Evolutionary conservation across 257 asterid species (phyloP), one percentile per base, ranked within the genome.

Genomic region (Nicotiana paniculata): DNA sequence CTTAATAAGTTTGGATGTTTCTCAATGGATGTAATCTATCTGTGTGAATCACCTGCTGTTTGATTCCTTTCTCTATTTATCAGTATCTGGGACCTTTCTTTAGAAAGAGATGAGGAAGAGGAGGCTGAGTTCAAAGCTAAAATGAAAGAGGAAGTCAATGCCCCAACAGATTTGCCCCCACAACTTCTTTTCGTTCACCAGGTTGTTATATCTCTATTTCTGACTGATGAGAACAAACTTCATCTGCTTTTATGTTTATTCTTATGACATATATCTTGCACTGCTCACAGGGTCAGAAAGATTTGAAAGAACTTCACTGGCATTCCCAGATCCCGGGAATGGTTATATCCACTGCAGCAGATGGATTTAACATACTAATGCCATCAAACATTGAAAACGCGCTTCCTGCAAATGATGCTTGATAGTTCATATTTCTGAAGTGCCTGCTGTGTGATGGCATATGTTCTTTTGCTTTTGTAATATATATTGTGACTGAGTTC

Each of bases 101-200:
- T 93, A 6, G 99, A 96, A 88, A 92, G 97, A 83, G 99, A 96
- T 26, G 97, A 93, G 80, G 98, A 94, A 87, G 99, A 96, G 86
- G 99, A 96, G 83, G 93, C 92, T 0, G 99, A 96, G 84, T 96
- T 94, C 89, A 92, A 85, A 85, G 87, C 97, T 1, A 87, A 87
- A 87, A 91, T 91, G n/a, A 86, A 89, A 28, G 97, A 91, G 83
- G 86, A 87, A 87, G 96, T 91, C 33, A 89, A 94, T 62, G 93
- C 97, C 81, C 99, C 99, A 18, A 21, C 90, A 28, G 98, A 96
- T 86, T 86, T 94, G 86, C 99, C 99, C 1, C 98, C 98, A 26
- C 98, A 96, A 74, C 97, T 96, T 59, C 95, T 94, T 79, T 96
- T 94, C 75, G 98, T 94, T 86, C 99, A 96, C 87, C 99, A 96